Evolutionary conservation across 2,329 filamentous ascomycete species (phyloP), one percentile per base, ranked within the genome.

Genomic region (Cladosporium sp.): DNA sequence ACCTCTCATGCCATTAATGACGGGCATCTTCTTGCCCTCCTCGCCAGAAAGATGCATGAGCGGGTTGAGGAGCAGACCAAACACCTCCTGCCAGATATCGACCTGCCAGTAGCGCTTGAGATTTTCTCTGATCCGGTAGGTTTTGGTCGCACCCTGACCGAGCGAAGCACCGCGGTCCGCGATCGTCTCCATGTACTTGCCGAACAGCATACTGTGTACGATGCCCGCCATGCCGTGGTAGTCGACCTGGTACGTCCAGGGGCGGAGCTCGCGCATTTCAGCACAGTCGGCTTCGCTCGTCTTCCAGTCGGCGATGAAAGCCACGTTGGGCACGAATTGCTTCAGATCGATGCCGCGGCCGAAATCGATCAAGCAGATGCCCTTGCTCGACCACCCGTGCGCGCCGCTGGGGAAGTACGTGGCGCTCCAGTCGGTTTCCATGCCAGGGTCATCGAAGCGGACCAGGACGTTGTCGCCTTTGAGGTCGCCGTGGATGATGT

Each of bases 221-320:
- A 89, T 88, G 4, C 89, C 90, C 0, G 93, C 93, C 0, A 96
- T 78, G 11, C 93, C 93, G 68, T 95, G 89, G 62, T 97, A 95
- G 73, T 99, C 93, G 58, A 96, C 89, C 68, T 99, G 93, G 75
- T 90, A 96, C 1, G 92, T 97, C 93, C 93, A 99, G 0, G 91
- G 90, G 1, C 92, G 80, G 51, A 89, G 81, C 71, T 99, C 92
- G 41, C 91, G 86, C 81, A 97, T 96, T 75, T 99, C 93, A 15
- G 88, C 86, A 69, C 93, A 99, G 70, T 99, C 93, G 47, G 89
- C 85, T 19, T 86, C 80, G 13, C 81, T 82, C 0, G 89, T 90
- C 69, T 93, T 88, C 93, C 93, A 99, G 71, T 99, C 93, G 0
- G 92, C 93, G 53, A 97, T 83, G 74, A 99, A 99, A 58, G 85